A percentile compares a stretch with the other conserved stretches of the same genome.
phyloP scores from a whole-genome alignment of 2,329 filamentous ascomycete genomes.

The Fusarium mundagurra region DNA sequence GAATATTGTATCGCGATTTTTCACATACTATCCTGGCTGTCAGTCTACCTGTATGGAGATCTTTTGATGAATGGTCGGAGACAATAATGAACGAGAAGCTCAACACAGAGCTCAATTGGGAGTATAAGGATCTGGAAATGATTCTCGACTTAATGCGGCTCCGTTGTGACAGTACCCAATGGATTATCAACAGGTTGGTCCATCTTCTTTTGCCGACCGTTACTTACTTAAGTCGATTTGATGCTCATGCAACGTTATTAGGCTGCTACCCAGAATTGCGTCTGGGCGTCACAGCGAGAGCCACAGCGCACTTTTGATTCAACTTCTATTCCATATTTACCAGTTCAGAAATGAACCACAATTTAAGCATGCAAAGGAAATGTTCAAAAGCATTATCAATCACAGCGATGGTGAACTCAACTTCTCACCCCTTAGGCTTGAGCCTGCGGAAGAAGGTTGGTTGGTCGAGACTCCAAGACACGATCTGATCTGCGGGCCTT shows the following conservation, averaged over 20 bases:
- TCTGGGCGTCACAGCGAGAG: not conserved
- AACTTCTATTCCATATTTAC: not conserved
- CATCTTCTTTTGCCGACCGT: not conserved
- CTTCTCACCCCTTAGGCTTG: not conserved
- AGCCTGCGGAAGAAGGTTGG: not conserved
- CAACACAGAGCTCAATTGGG: not conserved
- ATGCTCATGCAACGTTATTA: not conserved
- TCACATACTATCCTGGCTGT: not conserved
- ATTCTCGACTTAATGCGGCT: not conserved
- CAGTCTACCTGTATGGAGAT: not conserved
- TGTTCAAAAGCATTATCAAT: constrained; percentile 2
- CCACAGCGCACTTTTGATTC: not conserved
- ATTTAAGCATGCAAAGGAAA: not conserved
- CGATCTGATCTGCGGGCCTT: not conserved
- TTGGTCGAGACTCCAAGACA: not conserved
- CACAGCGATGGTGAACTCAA: constrained; percentile 1
- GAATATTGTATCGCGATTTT: not conserved
- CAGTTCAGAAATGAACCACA: not conserved
- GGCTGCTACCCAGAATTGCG: constrained; percentile 7
- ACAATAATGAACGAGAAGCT: not conserved
- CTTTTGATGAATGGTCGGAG: not conserved
- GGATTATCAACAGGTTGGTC: constrained; percentile 4
- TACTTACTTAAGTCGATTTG: not conserved
- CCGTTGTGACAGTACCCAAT: not conserved
- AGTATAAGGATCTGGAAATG: not conserved